Conservation (phyloP, 768 basidiomycete genomes). For the Cystofilobasidium ferigula region DNA sequence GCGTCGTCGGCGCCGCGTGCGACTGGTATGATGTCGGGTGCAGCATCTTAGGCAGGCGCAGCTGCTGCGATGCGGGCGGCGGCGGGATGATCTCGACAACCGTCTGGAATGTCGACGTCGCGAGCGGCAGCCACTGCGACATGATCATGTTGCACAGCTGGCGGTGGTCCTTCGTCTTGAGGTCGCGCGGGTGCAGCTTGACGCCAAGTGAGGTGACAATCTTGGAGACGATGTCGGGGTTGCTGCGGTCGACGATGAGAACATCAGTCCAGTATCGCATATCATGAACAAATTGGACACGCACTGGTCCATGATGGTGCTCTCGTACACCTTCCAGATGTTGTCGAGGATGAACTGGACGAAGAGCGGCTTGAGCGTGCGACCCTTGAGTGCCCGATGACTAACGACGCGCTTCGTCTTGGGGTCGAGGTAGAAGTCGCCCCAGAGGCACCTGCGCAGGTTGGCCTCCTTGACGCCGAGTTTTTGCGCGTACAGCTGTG, state of each 20-base stretch:
- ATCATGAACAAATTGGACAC: too few species aligned
- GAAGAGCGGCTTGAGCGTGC: conserved; percentile 82
- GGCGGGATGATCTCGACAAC: conserved; percentile 89
- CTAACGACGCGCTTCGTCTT: conserved; percentile 88
- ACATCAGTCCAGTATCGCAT: too few species aligned
- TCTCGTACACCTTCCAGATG: conserved; percentile 93
- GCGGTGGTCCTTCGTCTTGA: conserved; percentile 80
- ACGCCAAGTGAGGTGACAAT: conserved; percentile 72
- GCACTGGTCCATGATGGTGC: conserved; percentile 75
- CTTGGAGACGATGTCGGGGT: conserved; percentile 76
- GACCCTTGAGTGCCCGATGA: conserved; percentile 76
- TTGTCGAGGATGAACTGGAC: conserved; percentile 97
- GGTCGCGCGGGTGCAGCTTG: conserved; percentile 74
- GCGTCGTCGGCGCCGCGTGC: conserved; percentile 52
- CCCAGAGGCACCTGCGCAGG: conserved; percentile 81
- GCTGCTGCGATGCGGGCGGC: conserved; percentile 66
- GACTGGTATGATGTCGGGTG: conserved; percentile 57
- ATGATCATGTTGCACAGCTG: conserved; percentile 75
- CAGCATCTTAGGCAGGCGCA: conserved; percentile 80
- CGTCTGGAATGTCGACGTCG: conserved; percentile 80
- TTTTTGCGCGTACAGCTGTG: conserved; percentile 79
- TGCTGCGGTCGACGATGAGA: conserved; percentile 44
- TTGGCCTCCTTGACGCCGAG: conserved; percentile 81
- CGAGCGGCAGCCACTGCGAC: conserved; percentile 90
- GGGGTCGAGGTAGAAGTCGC: conserved; percentile 91